These are phyloP conservation scores for Sclerotiophoma versabilis DNA, from an alignment of 2,329 filamentous ascomycete genomes.

Conservation along the genomic window DNA sequence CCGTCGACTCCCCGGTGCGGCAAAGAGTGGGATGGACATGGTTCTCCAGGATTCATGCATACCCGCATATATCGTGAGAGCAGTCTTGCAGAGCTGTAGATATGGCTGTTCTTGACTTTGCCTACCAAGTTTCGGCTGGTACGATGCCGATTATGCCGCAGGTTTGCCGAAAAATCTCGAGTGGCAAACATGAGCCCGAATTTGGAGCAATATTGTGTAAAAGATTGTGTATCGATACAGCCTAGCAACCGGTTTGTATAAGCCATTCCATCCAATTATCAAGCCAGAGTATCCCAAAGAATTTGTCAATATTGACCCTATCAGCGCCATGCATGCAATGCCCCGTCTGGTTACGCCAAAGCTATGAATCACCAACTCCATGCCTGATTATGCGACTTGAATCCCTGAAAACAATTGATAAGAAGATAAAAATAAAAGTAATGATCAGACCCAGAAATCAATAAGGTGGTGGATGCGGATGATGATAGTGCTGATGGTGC, in stretches of 20 bases:
- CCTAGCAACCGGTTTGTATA: background rate
- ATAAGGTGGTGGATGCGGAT: constrained; percentile 2
- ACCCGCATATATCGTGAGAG: background rate
- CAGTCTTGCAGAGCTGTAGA: background rate
- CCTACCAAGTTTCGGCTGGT: background rate
- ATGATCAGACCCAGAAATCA: background rate
- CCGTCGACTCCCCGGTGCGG: constrained; percentile 15
- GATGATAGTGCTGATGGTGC: background rate
- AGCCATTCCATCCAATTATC: background rate
- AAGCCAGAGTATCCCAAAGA: background rate
- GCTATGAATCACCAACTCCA: constrained; percentile 14
- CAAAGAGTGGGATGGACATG: constrained; percentile 12
- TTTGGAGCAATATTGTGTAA: background rate
- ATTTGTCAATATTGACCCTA: background rate
- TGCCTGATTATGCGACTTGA: constrained; percentile 6
- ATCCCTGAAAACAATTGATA: background rate
- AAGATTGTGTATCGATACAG: constrained; percentile 4
- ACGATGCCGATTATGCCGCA: background rate
- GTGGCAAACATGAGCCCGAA: background rate
- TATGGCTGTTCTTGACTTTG: too few relatives aligned
- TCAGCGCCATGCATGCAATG: constrained; percentile 10
- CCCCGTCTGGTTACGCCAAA: constrained; percentile 11
- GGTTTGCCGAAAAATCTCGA: background rate
- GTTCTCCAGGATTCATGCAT: constrained; percentile 4
- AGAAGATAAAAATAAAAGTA: background rate